Percentiles rank a stretch among this genome's conserved stretches.
phyloP scores from a whole-genome alignment of 345 rosid species.

The Rhodamnia rubescens region DNA sequence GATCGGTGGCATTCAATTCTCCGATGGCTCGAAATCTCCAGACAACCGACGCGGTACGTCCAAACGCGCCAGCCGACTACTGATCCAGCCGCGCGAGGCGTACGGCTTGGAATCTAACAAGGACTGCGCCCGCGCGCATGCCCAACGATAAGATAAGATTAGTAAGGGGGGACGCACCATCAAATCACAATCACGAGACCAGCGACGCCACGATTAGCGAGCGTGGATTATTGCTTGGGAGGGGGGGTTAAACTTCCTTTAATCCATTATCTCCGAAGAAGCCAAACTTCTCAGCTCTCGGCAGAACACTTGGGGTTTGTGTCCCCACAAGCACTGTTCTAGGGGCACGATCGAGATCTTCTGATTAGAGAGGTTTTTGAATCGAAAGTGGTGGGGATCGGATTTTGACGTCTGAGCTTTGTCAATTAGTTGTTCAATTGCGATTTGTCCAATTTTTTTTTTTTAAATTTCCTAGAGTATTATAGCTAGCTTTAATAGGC shows the following conservation, averaged over 20 bases:
- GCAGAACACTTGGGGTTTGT: not conserved
- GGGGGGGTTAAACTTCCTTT: not conserved
- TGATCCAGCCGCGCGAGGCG: not conserved
- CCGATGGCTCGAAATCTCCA: not conserved
- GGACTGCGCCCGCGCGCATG: not conserved
- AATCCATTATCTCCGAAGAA: not conserved
- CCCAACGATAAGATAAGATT: not conserved
- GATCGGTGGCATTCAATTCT: not conserved
- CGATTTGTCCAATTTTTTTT: not conserved
- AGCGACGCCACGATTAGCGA: not conserved
- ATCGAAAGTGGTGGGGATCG: not conserved
- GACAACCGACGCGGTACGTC: fast-evolving
- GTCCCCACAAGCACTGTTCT: not conserved
- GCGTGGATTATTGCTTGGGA: not conserved
- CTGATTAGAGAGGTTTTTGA: not conserved
- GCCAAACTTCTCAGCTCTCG: not conserved
- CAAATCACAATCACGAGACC: not conserved
- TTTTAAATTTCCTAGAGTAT: not conserved
- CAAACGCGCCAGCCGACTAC: not conserved
- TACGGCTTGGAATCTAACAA: not conserved
- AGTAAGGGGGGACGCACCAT: not conserved
- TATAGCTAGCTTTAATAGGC: not conserved
- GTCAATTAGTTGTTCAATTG: not conserved
- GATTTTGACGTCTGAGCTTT: not conserved
- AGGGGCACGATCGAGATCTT: not conserved